Percentiles rank a stretch among this genome's conserved stretches.
Conservation (phyloP, 495 filamentous ascomycete species). For the Aspergillus avenaceus region DNA sequence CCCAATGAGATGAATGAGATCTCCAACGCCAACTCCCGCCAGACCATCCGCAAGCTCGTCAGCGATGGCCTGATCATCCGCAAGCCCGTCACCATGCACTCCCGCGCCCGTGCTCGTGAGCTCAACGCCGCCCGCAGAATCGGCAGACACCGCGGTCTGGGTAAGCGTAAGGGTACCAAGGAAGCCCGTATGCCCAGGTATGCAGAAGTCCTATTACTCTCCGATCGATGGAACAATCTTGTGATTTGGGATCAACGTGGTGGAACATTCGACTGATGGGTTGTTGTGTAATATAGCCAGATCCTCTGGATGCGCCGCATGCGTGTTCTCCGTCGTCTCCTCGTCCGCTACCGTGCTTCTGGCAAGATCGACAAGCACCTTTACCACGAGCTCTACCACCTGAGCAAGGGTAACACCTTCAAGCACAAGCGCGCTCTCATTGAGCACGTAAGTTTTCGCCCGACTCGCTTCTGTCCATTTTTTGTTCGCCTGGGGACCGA, state of each 20-base stretch:
- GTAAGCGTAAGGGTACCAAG: conserved; percentile 99
- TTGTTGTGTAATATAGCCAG: conserved; percentile 53
- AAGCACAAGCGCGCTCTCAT: conserved; percentile 99
- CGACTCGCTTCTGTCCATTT: not conserved
- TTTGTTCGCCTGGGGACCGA: not conserved
- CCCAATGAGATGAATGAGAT: conserved; percentile 99
- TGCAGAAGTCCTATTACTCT: conserved; percentile 25
- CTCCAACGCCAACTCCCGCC: conserved; percentile 99
- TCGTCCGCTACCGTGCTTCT: conserved; percentile 98
- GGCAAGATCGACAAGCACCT: conserved; percentile 99
- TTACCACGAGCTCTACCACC: conserved; percentile 99
- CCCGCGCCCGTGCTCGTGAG: conserved; percentile 87
- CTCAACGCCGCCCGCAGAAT: conserved; percentile 84
- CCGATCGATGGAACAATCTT: not conserved
- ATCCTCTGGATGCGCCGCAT: conserved; percentile 99
- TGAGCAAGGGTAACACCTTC: conserved; percentile 99
- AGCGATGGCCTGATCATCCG: conserved; percentile 99
- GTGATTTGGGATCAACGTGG: not conserved
- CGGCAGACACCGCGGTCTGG: conserved; percentile 95
- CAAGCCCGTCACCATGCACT: conserved; percentile 99
- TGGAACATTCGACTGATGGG: not conserved
- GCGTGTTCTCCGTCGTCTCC: conserved; percentile 94
- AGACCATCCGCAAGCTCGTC: conserved; percentile 99
- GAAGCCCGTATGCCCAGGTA: conserved; percentile 99
- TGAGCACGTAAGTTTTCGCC: conserved; percentile 85